These are phyloP conservation scores for Penicillium bialowiezense DNA, from an alignment of 495 filamentous ascomycete genomes.

Conservation along the genomic window DNA sequence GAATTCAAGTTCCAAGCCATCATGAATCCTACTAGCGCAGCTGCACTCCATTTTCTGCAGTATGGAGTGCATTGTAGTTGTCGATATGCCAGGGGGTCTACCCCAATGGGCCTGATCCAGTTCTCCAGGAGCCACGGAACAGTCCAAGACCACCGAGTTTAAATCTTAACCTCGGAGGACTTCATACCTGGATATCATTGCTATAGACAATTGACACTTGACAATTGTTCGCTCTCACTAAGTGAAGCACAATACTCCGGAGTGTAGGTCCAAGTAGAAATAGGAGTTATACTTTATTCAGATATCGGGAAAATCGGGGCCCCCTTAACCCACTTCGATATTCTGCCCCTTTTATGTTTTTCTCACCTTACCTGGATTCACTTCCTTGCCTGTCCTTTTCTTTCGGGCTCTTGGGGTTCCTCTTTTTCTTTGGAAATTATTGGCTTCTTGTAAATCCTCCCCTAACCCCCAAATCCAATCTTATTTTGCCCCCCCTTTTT, in stretches of 20 bases:
- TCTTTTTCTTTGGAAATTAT: conserved; percentile 7
- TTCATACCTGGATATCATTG: too few species aligned
- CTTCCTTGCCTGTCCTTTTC: conserved; percentile 20
- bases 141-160: background rate
- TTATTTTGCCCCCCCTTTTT: conserved; percentile 28
- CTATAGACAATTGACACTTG: too few species aligned
- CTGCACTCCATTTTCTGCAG: too few species aligned
- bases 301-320: background rate
- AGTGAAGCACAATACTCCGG: too few species aligned
- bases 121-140: conserved; percentile 28
- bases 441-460: conserved; percentile 21
- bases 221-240: too few species aligned
- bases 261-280: too few species aligned
- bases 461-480: conserved; percentile 22
- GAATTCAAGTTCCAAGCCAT: too few species aligned
- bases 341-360: conserved; percentile 12
- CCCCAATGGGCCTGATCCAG: conserved; percentile 14
- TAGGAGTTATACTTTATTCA: conserved; percentile 5
- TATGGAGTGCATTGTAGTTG: too few species aligned
- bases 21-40: too few species aligned
- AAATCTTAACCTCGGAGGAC: too few species aligned
- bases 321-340: conserved; percentile 11
- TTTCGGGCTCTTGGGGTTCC: conserved; percentile 4
- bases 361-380: conserved; percentile 31
- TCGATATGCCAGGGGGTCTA: too few species aligned